These are phyloP conservation scores for Brachypodium distachyon DNA, from an alignment of 202 grass and related monocot species.

Conservation along the genomic window DNA sequence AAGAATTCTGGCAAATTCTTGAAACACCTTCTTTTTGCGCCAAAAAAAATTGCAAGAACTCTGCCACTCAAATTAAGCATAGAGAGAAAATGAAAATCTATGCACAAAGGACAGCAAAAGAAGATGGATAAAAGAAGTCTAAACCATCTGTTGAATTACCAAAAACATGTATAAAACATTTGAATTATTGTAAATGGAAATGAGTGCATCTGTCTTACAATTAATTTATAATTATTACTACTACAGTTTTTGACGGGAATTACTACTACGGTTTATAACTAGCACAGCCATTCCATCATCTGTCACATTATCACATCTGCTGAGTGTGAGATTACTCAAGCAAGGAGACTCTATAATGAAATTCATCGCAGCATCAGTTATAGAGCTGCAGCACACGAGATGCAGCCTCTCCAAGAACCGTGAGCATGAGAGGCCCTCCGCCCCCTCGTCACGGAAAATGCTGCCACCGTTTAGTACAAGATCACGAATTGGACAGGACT, in stretches of 20 bases:
- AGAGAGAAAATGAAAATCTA: too few species aligned
- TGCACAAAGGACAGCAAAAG: too few species aligned
- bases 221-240: too few species aligned
- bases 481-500: constrained; percentile 37
- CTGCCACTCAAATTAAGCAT: too few species aligned
- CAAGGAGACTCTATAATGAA: background rate
- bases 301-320: constrained; percentile 34
- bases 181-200: background rate
- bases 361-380: constrained; percentile 38
- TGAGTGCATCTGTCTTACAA: background rate
- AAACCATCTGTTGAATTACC: too few species aligned
- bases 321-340: constrained; percentile 42
- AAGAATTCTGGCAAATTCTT: background rate
- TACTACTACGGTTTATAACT: too few species aligned
- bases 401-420: constrained; percentile 42
- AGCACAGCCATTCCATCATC: constrained; percentile 33
- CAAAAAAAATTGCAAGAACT: too few species aligned
- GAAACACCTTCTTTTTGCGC: too few species aligned
- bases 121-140: too few species aligned
- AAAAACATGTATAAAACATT: too few species aligned
- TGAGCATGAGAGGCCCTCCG: constrained; percentile 29
- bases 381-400: constrained; percentile 29
- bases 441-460: constrained; percentile 36
- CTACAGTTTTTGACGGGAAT: too few species aligned
- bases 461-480: constrained; percentile 37